These are phyloP conservation scores for Aspergillus pseudotamarii DNA, from an alignment of 2,329 filamentous ascomycete species.

Conservation along the genomic window DNA sequence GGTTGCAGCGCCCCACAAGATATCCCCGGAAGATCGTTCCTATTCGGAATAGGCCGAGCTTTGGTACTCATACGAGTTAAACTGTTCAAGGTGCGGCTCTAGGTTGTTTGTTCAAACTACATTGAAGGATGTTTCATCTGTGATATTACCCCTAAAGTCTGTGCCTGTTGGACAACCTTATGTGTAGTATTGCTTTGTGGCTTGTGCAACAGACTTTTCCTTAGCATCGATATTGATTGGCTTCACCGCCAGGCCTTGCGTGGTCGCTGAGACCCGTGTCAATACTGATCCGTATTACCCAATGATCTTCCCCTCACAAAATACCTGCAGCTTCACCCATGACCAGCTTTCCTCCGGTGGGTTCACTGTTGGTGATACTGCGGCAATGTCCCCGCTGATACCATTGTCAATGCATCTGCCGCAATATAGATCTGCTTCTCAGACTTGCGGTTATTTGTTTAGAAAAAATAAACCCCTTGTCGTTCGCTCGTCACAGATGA, in stretches of 20 bases:
- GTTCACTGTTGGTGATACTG: constrained; percentile 33
- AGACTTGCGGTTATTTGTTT: background rate
- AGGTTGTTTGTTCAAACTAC: background rate
- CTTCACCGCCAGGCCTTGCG: constrained; percentile 35
- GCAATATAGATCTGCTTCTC: background rate
- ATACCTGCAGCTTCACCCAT: constrained; percentile 37
- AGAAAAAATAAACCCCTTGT: background rate
- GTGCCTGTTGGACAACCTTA: constrained; percentile 35
- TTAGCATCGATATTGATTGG: constrained; percentile 40
- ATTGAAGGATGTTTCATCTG: background rate
- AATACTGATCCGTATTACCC: background rate
- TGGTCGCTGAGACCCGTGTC: constrained; percentile 28
- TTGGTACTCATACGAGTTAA: no score
- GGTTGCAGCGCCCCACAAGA: background rate
- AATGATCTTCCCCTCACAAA: background rate
- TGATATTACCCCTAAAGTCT: constrained; percentile 32
- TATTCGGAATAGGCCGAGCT: no score
- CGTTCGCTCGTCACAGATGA: no score
- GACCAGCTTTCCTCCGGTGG: constrained; percentile 34
- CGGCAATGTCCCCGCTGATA: constrained; percentile 29
- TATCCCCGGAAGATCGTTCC: no score
- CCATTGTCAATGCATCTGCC: background rate
- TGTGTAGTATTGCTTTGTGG: constrained; percentile 36
- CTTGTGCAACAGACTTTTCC: constrained; percentile 33
- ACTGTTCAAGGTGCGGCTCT: constrained; percentile 38